phyloP scores from a whole-genome alignment of 140 eudicot species.

The Flaveria floridana region DNA sequence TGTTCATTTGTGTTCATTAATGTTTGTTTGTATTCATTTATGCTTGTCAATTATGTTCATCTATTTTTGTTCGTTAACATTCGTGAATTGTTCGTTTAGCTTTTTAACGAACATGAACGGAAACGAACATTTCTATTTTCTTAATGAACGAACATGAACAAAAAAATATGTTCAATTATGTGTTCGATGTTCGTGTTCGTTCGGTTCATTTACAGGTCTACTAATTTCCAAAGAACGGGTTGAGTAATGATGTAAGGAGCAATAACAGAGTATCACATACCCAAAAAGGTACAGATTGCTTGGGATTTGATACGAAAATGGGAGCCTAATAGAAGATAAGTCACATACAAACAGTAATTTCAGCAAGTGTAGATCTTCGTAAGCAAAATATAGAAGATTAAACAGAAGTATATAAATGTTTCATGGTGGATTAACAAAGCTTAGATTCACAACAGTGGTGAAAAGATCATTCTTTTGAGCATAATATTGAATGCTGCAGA shows the following conservation, averaged over 20 bases:
- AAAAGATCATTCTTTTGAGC: conserved; percentile 26
- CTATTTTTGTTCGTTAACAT: too few species aligned
- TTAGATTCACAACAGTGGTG: conserved; percentile 26
- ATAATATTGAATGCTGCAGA: conserved; percentile 17
- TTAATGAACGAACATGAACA: too few species aligned
- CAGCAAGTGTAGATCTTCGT: background rate
- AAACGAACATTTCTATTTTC: too few species aligned
- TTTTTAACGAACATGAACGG: too few species aligned
- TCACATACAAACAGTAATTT: background rate
- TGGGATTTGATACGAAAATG: background rate
- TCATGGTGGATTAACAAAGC: conserved; percentile 13
- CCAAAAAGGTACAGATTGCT: background rate
- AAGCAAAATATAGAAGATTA: background rate
- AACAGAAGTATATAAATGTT: conserved; percentile 8
- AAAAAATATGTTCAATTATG: too few species aligned
- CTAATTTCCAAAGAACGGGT: background rate
- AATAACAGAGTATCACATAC: background rate
- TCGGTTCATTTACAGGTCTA: too few species aligned
- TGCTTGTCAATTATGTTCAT: too few species aligned
- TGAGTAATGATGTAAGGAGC: background rate
- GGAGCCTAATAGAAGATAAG: background rate
- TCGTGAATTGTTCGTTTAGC: too few species aligned
- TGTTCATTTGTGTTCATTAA: too few species aligned
- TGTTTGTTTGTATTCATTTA: too few species aligned
- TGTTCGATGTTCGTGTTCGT: too few species aligned